Percentiles rank a stretch among this genome's conserved stretches.
These are phyloP conservation scores for Elaeis oleifera DNA, from an alignment of 202 grass and related monocot species.

Conservation along the genomic window DNA sequence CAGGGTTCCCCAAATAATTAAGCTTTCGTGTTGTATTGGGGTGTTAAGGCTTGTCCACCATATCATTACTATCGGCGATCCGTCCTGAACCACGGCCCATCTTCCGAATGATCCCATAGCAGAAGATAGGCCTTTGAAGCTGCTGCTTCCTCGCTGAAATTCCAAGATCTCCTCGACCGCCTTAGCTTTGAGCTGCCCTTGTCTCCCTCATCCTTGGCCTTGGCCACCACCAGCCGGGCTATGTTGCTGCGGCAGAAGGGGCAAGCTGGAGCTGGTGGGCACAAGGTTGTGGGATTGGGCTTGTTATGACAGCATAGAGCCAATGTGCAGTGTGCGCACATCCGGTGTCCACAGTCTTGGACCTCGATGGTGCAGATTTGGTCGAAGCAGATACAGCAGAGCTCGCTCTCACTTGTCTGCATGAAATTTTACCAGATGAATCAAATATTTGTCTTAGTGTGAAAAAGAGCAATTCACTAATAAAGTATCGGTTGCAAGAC, in stretches of 20 bases:
- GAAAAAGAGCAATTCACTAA: too few species aligned
- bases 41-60: conserved; percentile 47
- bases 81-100: conserved; percentile 70
- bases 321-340: conserved; percentile 86
- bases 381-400: conserved; percentile 96
- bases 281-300: conserved; percentile 62
- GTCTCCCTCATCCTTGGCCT: conserved; percentile 26
- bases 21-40: too few species aligned
- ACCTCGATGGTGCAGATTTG: conserved; percentile 75
- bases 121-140: conserved; percentile 80
- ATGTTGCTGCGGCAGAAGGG: conserved; percentile 87
- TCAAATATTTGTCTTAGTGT: too few species aligned
- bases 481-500: too few species aligned
- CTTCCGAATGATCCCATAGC: conserved; percentile 56
- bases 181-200: conserved; percentile 41
- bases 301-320: conserved; percentile 92
- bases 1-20: too few species aligned
- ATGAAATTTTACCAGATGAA: neutral
- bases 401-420: conserved; percentile 52
- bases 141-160: conserved; percentile 77
- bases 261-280: conserved; percentile 44
- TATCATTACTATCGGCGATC: conserved; percentile 25
- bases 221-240: conserved; percentile 57
- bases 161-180: conserved; percentile 43
- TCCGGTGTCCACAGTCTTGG: conserved; percentile 80